phyloP scores from a whole-genome alignment of 1,284 basidiomycete species.

The Coniophora puteana region DNA sequence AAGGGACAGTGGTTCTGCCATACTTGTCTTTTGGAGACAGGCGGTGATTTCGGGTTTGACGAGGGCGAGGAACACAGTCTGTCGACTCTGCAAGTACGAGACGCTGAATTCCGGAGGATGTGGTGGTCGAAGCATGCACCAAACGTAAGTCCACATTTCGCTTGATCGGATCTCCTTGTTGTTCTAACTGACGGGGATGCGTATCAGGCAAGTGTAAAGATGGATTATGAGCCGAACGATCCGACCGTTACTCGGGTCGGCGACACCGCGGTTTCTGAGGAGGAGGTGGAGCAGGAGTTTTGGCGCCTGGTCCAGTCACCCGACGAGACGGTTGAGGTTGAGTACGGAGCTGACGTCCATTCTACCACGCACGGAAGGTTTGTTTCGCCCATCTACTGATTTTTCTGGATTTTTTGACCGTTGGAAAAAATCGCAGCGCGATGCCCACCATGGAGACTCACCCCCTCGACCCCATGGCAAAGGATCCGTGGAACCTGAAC shows the following conservation, averaged over 20 bases:
- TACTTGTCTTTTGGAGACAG: conserved; percentile 87
- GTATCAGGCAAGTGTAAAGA: too few species aligned
- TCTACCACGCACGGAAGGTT: conserved; percentile 97
- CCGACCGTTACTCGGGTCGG: conserved; percentile 59
- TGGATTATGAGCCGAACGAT: conserved; percentile 36
- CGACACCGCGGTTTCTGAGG: conserved; percentile 72
- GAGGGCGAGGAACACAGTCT: conserved; percentile 96
- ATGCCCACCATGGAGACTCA: conserved; percentile 95
- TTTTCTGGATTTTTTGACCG: conserved; percentile 24
- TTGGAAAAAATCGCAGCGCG: conserved; percentile 53
- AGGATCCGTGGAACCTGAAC: conserved; percentile 97
- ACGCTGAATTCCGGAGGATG: conserved; percentile 80
- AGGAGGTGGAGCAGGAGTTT: conserved; percentile 93
- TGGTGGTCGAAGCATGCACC: conserved; percentile 88
- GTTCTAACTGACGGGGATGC: conserved; percentile 17
- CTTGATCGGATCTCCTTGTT: conserved; percentile 20
- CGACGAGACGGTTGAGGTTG: conserved; percentile 93
- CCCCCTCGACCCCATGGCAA: conserved; percentile 83
- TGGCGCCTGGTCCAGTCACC: conserved; percentile 93
- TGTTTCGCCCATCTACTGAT: conserved; percentile 17
- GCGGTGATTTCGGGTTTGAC: conserved; percentile 98
- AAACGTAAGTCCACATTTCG: conserved; percentile 15
- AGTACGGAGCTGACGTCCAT: conserved; percentile 98
- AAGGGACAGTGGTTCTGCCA: conserved; percentile 97
- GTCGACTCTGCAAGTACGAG: conserved; percentile 89